phyloP scores from a whole-genome alignment of 257 asterid genomes.

The Solanum infundibuliforme region DNA sequence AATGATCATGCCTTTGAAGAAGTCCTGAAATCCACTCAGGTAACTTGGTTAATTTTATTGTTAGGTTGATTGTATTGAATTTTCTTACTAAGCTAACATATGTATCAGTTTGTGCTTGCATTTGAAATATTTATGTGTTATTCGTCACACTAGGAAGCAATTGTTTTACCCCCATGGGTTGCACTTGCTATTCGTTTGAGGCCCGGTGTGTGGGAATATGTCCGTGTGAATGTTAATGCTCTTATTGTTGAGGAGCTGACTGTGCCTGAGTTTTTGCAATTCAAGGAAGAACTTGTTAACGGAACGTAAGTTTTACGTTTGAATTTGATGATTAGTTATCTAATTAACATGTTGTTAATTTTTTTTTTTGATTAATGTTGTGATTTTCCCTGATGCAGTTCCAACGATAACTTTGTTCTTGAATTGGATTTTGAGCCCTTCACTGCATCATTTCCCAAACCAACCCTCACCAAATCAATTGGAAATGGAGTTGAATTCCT shows the following conservation, averaged over 20 bases:
- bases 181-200: slow-evolving; percentile 89
- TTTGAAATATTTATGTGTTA: neutral
- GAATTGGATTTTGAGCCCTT: slow-evolving; percentile 96
- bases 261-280: slow-evolving; percentile 71
- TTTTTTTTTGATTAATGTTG: neutral
- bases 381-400: slow-evolving; percentile 30
- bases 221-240: slow-evolving; percentile 62
- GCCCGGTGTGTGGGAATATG: slow-evolving; percentile 94
- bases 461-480: slow-evolving; percentile 86
- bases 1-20: slow-evolving; percentile 70
- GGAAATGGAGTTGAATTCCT: slow-evolving; percentile 99
- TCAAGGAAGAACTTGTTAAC: slow-evolving; percentile 83
- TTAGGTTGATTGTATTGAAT: neutral
- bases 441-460: slow-evolving; percentile 79
- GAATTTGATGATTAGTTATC: neutral
- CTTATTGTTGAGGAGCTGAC: slow-evolving; percentile 67
- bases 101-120: neutral
- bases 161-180: slow-evolving; percentile 87
- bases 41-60: neutral
- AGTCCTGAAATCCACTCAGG: slow-evolving; percentile 73
- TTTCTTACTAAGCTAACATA: neutral
- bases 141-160: slow-evolving; percentile 53
- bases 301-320: slow-evolving; percentile 42
- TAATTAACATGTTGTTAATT: neutral
- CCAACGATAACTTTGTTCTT: slow-evolving; percentile 66